Base-by-base conservation (phyloP, 2,329 filamentous ascomycete species). In the Pseudodiploospora longispora region DNA sequence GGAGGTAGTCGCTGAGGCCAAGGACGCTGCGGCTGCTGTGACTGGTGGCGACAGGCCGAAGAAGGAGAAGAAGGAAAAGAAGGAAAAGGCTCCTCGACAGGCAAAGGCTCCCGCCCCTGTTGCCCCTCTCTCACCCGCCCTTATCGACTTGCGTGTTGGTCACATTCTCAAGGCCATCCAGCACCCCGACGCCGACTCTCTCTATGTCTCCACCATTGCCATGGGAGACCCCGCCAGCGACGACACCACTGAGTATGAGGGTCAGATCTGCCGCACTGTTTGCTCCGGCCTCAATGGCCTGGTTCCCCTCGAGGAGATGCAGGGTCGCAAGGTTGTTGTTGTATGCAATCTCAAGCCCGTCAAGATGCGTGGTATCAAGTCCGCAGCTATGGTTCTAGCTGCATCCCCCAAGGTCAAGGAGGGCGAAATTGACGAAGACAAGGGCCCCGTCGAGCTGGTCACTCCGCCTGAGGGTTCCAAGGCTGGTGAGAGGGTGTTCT, bases 291-390 rank as follows among this genome's bases (percentile, higher is more conserved):
- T 98, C 52, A 96, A 95, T 66, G 93, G 93, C 6, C 79, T 96
- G 30, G 71, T 98, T 1, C 93, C 93, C 1, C 76, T 98, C 38
- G 88, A 87, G 65, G 88, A 95, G 66, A 96, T 98, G 93, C 93
- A 98, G 67, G 82, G 83, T 60, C 87, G 93, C 64, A 95, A 94
- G 71, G 87, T 98, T 49, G 79, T 98, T 30, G 87, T 93, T 1
- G 91, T 98, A 27, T 95, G 88, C 75, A 98, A 98, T 69, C 79
- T 98, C 55, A 98, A 98, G 76, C 93, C 93, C 41, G 93, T 97
- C 65, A 98, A 94, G 66, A 98, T 98, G 93, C 87, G 93, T 52
- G 93, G 93, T 54, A 75, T 81, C 70, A 80, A 80, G 70, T 81
- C 77, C 3, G 77, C 70, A 54, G 77, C 90, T 59, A 97, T 98